Evolutionary conservation across 768 basidiomycete species (phyloP).

Genomic region (Naematelia aurantialba): DNA sequence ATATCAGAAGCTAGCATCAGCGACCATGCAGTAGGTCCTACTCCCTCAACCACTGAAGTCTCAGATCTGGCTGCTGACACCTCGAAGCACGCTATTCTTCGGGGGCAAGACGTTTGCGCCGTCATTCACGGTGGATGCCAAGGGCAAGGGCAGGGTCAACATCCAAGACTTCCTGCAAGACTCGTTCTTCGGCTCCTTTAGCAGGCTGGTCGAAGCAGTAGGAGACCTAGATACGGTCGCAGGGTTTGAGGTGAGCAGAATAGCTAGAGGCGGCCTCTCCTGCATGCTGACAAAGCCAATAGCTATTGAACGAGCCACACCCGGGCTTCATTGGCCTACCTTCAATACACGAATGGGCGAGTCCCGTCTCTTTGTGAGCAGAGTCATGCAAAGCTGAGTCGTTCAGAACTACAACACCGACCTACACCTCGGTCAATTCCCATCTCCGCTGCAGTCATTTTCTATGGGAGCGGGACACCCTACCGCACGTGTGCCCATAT

Average conservation of each 20-base stretch:
- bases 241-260: slow-evolving; percentile 74
- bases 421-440: slow-evolving; percentile 68
- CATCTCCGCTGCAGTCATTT: slow-evolving; percentile 82
- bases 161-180: slow-evolving; percentile 80
- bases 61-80: slow-evolving; percentile 5
- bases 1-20: slow-evolving; percentile 86
- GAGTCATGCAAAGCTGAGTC: neutral
- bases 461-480: slow-evolving; percentile 86
- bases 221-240: slow-evolving; percentile 73
- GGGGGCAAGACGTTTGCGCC: slow-evolving; percentile 82
- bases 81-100: slow-evolving; percentile 80
- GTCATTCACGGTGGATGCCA: slow-evolving; percentile 56
- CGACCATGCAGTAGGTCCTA: slow-evolving; percentile 67
- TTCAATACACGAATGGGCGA: slow-evolving; percentile 68
- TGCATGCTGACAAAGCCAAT: neutral
- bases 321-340: slow-evolving; percentile 80
- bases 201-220: slow-evolving; percentile 62
- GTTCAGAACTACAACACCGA: slow-evolving; percentile 81
- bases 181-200: slow-evolving; percentile 74
- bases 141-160: slow-evolving; percentile 56
- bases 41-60: too few relatives aligned
- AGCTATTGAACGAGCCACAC: slow-evolving; percentile 96
- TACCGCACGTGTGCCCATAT: slow-evolving; percentile 65
- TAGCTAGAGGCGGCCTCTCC: neutral
- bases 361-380: neutral